Percentiles rank a stretch among this genome's conserved stretches.
phyloP scores from a whole-genome alignment of 164 flowering plant species.

The Cinnamomum chago region DNA sequence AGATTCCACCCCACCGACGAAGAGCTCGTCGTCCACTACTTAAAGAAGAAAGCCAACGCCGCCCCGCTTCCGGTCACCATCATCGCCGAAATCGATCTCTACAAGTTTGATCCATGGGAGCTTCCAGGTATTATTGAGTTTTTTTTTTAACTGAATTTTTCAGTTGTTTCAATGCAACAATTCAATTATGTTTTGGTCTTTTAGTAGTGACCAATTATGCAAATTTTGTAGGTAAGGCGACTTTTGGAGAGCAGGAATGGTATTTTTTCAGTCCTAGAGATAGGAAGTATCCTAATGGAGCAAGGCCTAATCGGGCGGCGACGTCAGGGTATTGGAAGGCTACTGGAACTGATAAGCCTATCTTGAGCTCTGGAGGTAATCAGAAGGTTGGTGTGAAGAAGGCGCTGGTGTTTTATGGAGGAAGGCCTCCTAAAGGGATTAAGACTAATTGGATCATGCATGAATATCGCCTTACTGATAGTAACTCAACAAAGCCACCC shows the following conservation, averaged over 20 bases:
- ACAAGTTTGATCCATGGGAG: constrained; percentile 90
- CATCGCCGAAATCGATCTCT: constrained; percentile 75
- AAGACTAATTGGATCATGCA: constrained; percentile 97
- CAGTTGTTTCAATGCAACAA: too few relatives aligned
- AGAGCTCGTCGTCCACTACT: constrained; percentile 79
- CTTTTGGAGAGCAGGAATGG: constrained; percentile 91
- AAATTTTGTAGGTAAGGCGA: constrained; percentile 56
- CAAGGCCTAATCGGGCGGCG: constrained; percentile 84
- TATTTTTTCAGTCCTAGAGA: constrained; percentile 91
- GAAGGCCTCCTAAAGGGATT: constrained; percentile 80
- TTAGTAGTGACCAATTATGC: not conserved
- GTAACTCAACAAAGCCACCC: constrained; percentile 37
- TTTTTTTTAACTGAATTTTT: too few relatives aligned
- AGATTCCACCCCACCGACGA: constrained; percentile 88
- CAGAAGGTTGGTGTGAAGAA: constrained; percentile 88
- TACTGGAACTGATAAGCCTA: constrained; percentile 93
- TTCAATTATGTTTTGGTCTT: not conserved
- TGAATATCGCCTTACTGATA: constrained; percentile 53
- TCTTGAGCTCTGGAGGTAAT: constrained; percentile 54
- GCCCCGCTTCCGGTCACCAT: constrained; percentile 71
- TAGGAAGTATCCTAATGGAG: constrained; percentile 88
- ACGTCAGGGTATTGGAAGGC: constrained; percentile 97
- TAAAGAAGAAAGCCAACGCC: constrained; percentile 55
- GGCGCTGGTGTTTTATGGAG: constrained; percentile 85
- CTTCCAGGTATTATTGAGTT: constrained; percentile 47